Evolutionary conservation across 257 asterid genomes (phyloP), one percentile per base, ranked within the genome.

Genomic region (Nemophila menziesii): DNA sequence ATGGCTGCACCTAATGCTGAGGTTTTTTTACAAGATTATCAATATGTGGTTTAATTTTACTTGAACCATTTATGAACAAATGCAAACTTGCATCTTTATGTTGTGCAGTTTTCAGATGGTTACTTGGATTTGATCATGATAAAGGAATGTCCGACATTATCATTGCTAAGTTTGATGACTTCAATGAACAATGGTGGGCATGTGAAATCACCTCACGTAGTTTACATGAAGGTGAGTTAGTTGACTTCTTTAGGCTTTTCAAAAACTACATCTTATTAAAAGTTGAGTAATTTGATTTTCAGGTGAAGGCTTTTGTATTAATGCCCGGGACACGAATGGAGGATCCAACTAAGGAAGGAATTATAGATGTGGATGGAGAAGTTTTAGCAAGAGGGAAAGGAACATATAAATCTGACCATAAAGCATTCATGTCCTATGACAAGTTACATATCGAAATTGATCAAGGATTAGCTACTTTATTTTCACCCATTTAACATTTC

Each of bases 1-100:
- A 68, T 70, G 84, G 94, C 99, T 11, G 99, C 99, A 24, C 99
- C 99, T 49, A 68, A 81, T 74, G 96, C 96, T 26, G 66, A 85
- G 94, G 98, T 80, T 29, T 2, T 13, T 24, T 13, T 29, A 7
- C 36, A 2, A 13, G 36, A 29, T 29, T 13, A 7, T n/a, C n/a
- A n/a, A n/a, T n/a, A n/a, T 29, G 2, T 29, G 36, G 36, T 13
- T 29, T 5, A 29, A 29, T 5, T 29, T 29, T 29, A 29, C 36
- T 29, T 29, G 7, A 29, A 7, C 1, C 36, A 10, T 2, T 7
- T 29, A 7, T 29, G 12, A 29, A 29, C 12, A 29, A 4, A 24
- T 29, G 36, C 8, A 29, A 29, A 29, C 2, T 29, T 29, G 2
- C 7, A 2, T 29, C 9, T 7, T 13, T 7, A 3, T 29, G 2